Conservation (phyloP, 768 basidiomycete genomes). For the Russula sp. region DNA sequence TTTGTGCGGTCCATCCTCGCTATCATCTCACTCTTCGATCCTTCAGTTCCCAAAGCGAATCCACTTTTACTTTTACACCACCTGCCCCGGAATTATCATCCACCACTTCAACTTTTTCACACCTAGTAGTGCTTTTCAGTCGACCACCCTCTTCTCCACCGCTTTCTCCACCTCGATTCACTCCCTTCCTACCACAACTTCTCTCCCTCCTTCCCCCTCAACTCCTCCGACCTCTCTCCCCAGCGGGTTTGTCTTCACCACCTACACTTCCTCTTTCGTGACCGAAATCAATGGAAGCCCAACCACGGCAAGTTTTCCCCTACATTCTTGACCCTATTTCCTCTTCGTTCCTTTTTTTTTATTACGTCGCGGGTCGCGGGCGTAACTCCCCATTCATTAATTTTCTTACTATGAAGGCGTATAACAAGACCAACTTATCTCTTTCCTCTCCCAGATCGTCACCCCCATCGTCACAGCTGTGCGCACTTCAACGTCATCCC, state of each 20-base stretch:
- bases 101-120: no score
- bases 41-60: no score
- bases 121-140: no score
- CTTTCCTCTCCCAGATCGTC: conserved; percentile 10
- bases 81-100: no score
- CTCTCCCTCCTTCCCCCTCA: neutral
- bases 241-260: conserved; percentile 18
- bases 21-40: no score
- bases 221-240: neutral
- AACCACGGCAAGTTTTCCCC: conserved; percentile 23
- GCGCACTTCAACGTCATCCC: neutral
- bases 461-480: conserved; percentile 27
- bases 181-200: neutral
- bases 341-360: neutral
- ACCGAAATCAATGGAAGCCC: conserved; percentile 22
- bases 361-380: neutral
- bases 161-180: neutral
- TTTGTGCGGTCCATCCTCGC: no score
- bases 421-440: neutral
- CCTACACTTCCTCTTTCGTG: conserved; percentile 21
- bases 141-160: neutral
- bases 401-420: neutral
- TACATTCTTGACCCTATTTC: no score
- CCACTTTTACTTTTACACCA: no score
- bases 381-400: neutral